Conservation (phyloP, 148 eudicot species). For the Camellia japonica region DNA sequence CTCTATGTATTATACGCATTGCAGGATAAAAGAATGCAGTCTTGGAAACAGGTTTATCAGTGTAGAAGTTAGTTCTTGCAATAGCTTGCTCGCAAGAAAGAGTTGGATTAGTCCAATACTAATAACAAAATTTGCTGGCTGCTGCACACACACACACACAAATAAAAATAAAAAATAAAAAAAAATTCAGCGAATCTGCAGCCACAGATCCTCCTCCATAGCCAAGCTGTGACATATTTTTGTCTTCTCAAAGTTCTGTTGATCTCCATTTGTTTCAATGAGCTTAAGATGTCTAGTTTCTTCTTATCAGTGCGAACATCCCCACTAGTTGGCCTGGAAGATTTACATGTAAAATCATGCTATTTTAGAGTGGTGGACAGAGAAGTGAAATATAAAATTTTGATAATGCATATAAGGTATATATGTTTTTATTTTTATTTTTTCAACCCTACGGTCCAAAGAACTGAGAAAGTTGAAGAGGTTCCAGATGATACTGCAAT, state of each 20-base stretch:
- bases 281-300: slow-evolving; percentile 10
- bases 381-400: background rate
- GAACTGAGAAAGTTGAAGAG: background rate
- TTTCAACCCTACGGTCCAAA: background rate
- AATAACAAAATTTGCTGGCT: background rate
- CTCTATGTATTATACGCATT: background rate
- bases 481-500: background rate
- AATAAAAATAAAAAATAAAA: too few relatives aligned
- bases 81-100: background rate
- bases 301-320: slow-evolving; percentile 25
- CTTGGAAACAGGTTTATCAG: background rate
- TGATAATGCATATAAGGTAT: background rate
- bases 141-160: background rate
- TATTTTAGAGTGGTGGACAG: background rate
- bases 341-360: background rate
- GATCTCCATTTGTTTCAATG: background rate
- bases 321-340: slow-evolving; percentile 59
- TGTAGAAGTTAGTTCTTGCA: background rate
- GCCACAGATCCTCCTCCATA: background rate
- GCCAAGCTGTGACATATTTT: background rate
- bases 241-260: background rate
- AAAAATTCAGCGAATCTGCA: background rate
- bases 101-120: background rate
- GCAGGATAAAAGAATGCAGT: background rate
- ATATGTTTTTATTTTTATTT: background rate